Base-by-base conservation (phyloP, 495 filamentous ascomycete genomes). In the Lasiosphaeria ovina region DNA sequence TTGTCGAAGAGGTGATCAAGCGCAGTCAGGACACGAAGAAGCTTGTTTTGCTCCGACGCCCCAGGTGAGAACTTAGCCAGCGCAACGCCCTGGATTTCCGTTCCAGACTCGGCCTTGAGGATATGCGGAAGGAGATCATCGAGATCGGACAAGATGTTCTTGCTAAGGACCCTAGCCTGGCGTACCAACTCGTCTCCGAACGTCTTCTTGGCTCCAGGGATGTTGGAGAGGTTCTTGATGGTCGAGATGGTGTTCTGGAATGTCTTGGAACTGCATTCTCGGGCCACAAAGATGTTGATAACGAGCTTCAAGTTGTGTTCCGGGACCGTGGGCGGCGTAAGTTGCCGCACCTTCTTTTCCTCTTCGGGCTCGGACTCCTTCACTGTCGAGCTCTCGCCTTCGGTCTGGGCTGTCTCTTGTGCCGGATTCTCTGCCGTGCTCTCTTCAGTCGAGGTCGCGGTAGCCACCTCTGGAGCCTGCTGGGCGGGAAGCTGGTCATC, bases 211-310 rank as follows among this genome's bases (percentile, higher is more conserved):
- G 95, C 93, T 33, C 88, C 91, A 31, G 93, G 92, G 60, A 99
- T 91, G 50, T 88, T 86, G 40, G 94, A 97, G 36, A 99, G 85
- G 67, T 98, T 97, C 76, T 96, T 97, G 79, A 99, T 98, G 8
- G 94, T 93, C 16, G 95, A 93, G 50, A 98, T 83, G 0, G 95
- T 97, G 68, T 98, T 93, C 66, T 91, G 87, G 82, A 98, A 98
- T 3, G 93, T 97, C 77, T 96, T 96, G 52, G 90, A 92, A 66
- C 89, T 94, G 76, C 94, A 99, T 71, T 99, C 94, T 35, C 92
- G 89, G 55, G 94, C 93, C 11, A 93, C 89, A 62, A 99, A 87
- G 61, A 99, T 96, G 66, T 95, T 94, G 66, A 97, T 90, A 9
- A 99, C 92, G 45, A 98, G 79, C 68, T 88, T 89, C 62, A 99